Base-by-base conservation (phyloP, 1,284 basidiomycete genomes). In the Vanrija sp. region DNA sequence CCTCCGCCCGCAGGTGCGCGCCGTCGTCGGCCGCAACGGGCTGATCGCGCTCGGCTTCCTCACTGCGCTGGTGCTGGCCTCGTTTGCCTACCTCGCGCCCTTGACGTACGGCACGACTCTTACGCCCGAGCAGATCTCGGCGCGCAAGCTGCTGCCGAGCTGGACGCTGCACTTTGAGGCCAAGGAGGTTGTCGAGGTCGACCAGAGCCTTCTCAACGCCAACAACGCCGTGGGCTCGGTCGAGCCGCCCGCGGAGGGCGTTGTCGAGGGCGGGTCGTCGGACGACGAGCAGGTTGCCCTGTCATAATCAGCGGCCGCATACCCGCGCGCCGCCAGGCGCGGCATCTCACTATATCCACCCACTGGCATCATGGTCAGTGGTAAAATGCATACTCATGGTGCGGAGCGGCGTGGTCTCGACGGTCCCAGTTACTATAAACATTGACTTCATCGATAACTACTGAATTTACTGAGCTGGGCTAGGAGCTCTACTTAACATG, bases 91-190 rank as follows among this genome's bases (percentile, higher is more conserved):
- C 79, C 78, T 93, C 49, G 81, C 87, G 22, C 93, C 93, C 37
- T 78, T 97, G 65, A 96, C 93, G 10, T 97, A 94, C 72, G 94
- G 92, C 54, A 81, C 87, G 20, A 91, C 93, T 27, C 78, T 97
- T 63, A 96, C 92, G 9, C 95, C 92, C 71, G 93, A 91, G 38
- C 63, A 72, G 51, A 72, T 77, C 55, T 71, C 69, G 53, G 60
- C 63, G 46, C 61, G 75, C 47, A 76, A 76, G 55, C 49, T 77
- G 39, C 63, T 77, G 35, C 63, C 64, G 7, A 47, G 50, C 20
- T 61, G 75, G 75, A 72, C 74, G 14, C 56, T 77, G 36, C 75
- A 77, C 59, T 77, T 76, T 53, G 75, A 76, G 61, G 71, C 65
- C 20, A 61, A 61, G 59, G 53, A 57, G 31, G 50, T 48, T 18